phyloP scores from a whole-genome alignment of 169 alveolate species.

The Ophryocystis elektroscirrha region DNA sequence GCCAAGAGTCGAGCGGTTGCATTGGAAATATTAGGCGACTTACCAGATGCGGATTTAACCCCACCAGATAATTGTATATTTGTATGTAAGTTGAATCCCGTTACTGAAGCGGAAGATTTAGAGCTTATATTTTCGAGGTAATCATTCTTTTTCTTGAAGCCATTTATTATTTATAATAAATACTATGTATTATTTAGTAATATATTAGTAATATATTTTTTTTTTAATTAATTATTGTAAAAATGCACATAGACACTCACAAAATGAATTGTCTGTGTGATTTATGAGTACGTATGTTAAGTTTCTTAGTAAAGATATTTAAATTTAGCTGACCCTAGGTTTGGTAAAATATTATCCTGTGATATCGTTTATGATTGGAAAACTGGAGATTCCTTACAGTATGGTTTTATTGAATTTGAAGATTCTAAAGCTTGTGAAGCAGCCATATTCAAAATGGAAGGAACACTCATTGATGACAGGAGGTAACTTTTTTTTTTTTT shows the following conservation, averaged over 20 bases:
- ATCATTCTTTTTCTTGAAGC: conserved; percentile 6
- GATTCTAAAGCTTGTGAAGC: conserved; percentile 73
- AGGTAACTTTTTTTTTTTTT: background rate
- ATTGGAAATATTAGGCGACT: conserved; percentile 83
- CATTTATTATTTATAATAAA: background rate
- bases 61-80: conserved; percentile 94
- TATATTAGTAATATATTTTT: background rate
- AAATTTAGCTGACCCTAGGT: conserved; percentile 33
- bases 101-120: conserved; percentile 85
- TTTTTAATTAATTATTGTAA: background rate
- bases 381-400: conserved; percentile 87
- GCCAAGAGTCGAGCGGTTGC: conserved; percentile 76
- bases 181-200: background rate
- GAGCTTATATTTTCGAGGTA: conserved; percentile 56
- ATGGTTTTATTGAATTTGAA: conserved; percentile 92
- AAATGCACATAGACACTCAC: background rate
- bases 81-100: conserved; percentile 87
- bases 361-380: conserved; percentile 84
- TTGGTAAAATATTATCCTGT: conserved; percentile 74
- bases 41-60: conserved; percentile 89
- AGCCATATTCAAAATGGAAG: conserved; percentile 87
- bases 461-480: conserved; percentile 75
- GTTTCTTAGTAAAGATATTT: background rate
- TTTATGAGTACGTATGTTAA: background rate
- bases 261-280: background rate